These are phyloP conservation scores for Neophaeococcomyces aloes DNA, from an alignment of 2,329 filamentous ascomycete species.

Conservation along the genomic window DNA sequence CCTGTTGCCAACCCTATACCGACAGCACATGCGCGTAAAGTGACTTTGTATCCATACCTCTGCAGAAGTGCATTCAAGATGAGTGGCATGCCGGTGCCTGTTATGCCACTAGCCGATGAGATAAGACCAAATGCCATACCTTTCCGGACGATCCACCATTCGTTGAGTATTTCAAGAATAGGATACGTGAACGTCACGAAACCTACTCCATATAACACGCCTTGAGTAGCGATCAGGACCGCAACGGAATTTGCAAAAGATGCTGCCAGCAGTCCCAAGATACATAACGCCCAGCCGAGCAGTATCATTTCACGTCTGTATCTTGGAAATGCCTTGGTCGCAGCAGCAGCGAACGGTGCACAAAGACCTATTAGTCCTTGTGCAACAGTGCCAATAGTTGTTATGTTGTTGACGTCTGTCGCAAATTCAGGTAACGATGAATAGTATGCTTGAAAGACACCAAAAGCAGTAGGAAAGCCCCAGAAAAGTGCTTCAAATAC, in stretches of 20 bases:
- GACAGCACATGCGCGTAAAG: conserved; percentile 33
- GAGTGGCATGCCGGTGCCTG: conserved; percentile 37
- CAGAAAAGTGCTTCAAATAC: too few relatives aligned
- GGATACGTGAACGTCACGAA: background rate
- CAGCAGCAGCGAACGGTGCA: too few relatives aligned
- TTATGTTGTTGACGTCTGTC: background rate
- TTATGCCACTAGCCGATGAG: conserved; percentile 33
- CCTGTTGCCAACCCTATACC: conserved; percentile 28
- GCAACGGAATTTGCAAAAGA: conserved; percentile 4
- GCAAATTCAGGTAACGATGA: conserved; percentile 20
- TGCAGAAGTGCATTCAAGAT: conserved; percentile 34
- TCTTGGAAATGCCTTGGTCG: too few relatives aligned
- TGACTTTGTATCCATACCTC: conserved; percentile 35
- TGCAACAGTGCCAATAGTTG: too few relatives aligned
- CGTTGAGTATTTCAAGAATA: background rate
- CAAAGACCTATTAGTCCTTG: too few relatives aligned
- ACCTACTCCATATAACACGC: conserved; percentile 3
- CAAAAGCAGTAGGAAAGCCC: conserved; percentile 22
- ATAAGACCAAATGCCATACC: background rate
- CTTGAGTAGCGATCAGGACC: conserved; percentile 2
- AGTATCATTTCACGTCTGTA: conserved; percentile 32
- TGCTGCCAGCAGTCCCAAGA: background rate
- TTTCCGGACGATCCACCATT: background rate
- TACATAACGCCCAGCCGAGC: conserved; percentile 22
- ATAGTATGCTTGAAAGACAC: conserved; percentile 28